Evolutionary conservation across 73 alveolate species (phyloP), one percentile per base, ranked within the genome.

Genomic region (Loxodes magnus): DNA sequence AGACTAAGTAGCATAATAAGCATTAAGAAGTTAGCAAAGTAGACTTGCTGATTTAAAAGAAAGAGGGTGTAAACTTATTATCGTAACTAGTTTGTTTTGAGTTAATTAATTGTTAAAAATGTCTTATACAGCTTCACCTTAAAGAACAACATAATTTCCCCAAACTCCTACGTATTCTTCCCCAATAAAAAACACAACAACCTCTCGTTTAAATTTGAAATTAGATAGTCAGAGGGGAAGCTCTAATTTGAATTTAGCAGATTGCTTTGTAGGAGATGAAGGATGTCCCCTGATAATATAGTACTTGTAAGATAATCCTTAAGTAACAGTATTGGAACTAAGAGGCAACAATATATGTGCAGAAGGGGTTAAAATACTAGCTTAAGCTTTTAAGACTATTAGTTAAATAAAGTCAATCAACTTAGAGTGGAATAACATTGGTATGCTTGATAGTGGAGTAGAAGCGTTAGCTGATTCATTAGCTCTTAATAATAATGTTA

Each of bases 291-390:
- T 58, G 4, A 22, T 67, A 14, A 59, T 73, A 4, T 26, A 31
- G 15, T 67, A 35, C 51, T 33, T 67, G 41, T 35, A 42, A 20
- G 64, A 67, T 21, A 54, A 67, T 35, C 33, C 62, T 4, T 29
- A 41, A 23, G 43, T 67, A 4, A 28, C 61, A 5, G 38, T 38
- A 24, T n/a, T 67, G 29, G 81, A 67, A 29, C 43, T 67, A 3
- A 56, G 70, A 20, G 81, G 81, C 2, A 67, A 67, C 60, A 57
- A 33, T 25, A 67, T 67, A 38, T 56, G 65, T 36, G 81, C 73
- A 1, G 73, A 49, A 19, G 81, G 81, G 4, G 26, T 58, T 41
- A 30, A 35, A 17, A 60, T 44, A 5, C 57, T 67, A 1, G 56
- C 74, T 17, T 14, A 28, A 1, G 81, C 52, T 9, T 16, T 67